Base-by-base conservation (phyloP, 2,329 filamentous ascomycete species). In the Amylocarpus encephaloides region DNA sequence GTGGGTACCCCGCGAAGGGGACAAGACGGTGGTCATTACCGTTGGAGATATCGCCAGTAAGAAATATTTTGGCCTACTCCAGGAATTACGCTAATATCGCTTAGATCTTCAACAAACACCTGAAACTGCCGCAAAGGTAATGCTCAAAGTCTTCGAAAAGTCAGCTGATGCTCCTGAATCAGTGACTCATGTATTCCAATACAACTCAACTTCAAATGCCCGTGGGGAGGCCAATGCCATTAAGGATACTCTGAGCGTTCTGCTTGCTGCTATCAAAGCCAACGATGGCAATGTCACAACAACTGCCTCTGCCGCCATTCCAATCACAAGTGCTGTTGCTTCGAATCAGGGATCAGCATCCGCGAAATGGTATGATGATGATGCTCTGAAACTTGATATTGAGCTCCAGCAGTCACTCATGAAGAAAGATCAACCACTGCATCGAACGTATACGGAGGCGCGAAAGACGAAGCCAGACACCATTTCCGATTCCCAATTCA, bases 41-140 rank as follows among this genome's bases (percentile, higher is more conserved):
- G 78, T 96, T 48, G 71, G 79, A 49, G 85, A 85, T 61, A 92
- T 97, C 64, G 89, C 85, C 45, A 96, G 88, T 93, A 75, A 66
- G 84, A 66, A 42, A 45, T 40, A 13, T 26, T 22, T 15, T 50
- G 56, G 55, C 19, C 11, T 18, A 9, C 2, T 35, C 41, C 48
- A 9, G 12, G 15, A 18, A 45, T 16, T 36, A 47, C 39, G 47
- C 48, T 59, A 36, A 56, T 57, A 62, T 34, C 60, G 53, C 44
- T 30, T 60, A 93, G 88, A 97, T 71, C 80, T 98, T 43, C 92
- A 98, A 68, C 92, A 97, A 68, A 97, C 93, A 1, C 91, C 93
- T 11, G 88, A 89, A 53, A 83, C 77, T n/a, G 83, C 82, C 33
- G 75, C 89, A 15, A 96, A 95, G 74, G 90, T 95, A 47, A 95